Evolutionary conservation across 345 rosid genomes (phyloP), one percentile per base, ranked within the genome.

Genomic region (Linum trigynum): DNA sequence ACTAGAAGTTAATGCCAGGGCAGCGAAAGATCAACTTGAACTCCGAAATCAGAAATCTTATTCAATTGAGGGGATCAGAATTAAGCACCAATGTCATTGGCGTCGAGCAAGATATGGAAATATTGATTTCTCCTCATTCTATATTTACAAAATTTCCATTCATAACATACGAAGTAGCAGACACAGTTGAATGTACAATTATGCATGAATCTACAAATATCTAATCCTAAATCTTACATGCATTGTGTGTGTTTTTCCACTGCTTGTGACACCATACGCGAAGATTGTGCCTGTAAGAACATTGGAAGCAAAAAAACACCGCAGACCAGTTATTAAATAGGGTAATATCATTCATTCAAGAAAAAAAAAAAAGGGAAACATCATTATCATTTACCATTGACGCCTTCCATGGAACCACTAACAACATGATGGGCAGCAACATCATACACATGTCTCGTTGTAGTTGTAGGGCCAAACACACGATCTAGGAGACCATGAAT

Each of bases 221-320:
- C 32, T 23, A 23, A 3, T 5, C 11, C 5, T 50, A 9, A 57
- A 73, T 72, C 95, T 90, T 77, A 94, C 99, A 83, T 90, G 97
- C 99, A 94, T 94, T 11, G 99, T 94, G 72, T 94, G 99, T 70
- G 99, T 94, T 81, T 94, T 94, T 78, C 99, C 99, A 70, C 99
- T 94, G 86, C 99, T 94, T 65, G 99, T 94, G 76, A 94, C 97
- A 57, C 99, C 99, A 75, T 94, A 94, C 59, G 99, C 99, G 78
- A 90, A 94, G 73, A 94, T 87, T 55, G 99, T 94, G 68, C 99
- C 99, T 94, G 80, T 50, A 67, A 69, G 39, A 57, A 65, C 68
- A 72, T 63, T 71, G 62, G 72, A 67, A 76, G 41, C 67, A 43
- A 64, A 53, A 38, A 51, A 62, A 51, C 32, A 14, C 50, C 5